Evolutionary conservation across 768 basidiomycete species (phyloP), one percentile per base, ranked within the genome.

Genomic region (Termitomyces sp.): DNA sequence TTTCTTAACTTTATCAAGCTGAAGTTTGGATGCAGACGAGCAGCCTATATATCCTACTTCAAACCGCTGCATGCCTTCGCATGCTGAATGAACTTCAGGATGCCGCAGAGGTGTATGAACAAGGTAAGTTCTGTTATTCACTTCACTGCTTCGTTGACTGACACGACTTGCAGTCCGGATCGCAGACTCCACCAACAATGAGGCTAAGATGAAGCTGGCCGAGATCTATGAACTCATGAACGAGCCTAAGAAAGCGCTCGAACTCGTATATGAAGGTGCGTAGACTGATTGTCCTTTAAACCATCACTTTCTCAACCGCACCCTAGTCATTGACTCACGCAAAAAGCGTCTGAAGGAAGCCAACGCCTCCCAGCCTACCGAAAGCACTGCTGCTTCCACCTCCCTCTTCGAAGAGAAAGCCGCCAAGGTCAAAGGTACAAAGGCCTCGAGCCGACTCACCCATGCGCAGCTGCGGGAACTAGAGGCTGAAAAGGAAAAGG

Each of bases 141-240:
- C 13, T 39, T 18, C 5, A 16, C 2, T 16, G 13, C 16, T 20
- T 44, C 6, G 47, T 6, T 31, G 12, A n/a, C 53, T n/a, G 37
- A 59, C 6, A 6, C 6, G 33, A 8, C 12, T 24, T 49, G 6
- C 63, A 96, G 95, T 95, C 33, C 77, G 89, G 18, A 76, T 80
- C 4, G 83, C 83, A 1, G 90, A 95, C 68, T 87, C 92, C 0
- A 78, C 80, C 0, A 82, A 92, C 63, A 84, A 86, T 65, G 91
- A 95, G 31, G 88, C 87, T 30, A 94, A 93, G 70, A 87, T 95
- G 82, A 89, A 91, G 61, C 80, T 98, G 0, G 96, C 95, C 0
- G 91, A 91, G 62, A 84, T 95, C 15, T 92, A 93, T 63, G 96
- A 99, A 70, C 85, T 91, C 12, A 73, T 88, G 63, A 86, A 89